These are phyloP conservation scores for Coemansia asiatica DNA, from an alignment of 192 early-diverging fungal species.

Conservation along the genomic window DNA sequence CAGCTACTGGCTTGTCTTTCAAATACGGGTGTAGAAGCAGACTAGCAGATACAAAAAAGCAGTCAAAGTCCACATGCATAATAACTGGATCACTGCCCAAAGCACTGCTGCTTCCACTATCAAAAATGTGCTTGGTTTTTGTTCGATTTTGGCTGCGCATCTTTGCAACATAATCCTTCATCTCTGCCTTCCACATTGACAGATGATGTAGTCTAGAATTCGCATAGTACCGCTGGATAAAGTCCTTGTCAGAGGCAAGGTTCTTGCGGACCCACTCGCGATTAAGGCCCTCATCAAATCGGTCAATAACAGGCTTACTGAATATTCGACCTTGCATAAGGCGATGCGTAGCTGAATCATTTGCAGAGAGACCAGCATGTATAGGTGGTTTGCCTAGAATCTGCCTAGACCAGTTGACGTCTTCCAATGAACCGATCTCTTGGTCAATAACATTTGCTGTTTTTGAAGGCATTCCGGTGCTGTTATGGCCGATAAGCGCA, in stretches of 20 bases:
- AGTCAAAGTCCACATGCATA: constrained; percentile 93
- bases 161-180: constrained; percentile 60
- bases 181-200: constrained; percentile 77
- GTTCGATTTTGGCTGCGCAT: constrained; percentile 9
- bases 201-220: constrained; percentile 77
- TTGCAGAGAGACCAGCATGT: background rate
- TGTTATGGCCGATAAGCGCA: constrained; percentile 6
- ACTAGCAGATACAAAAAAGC: constrained; percentile 88
- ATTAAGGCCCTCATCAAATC: constrained; percentile 39
- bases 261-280: constrained; percentile 46
- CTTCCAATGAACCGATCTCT: background rate
- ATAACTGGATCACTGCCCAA: constrained; percentile 32
- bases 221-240: constrained; percentile 64
- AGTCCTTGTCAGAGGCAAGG: constrained; percentile 49
- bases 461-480: background rate
- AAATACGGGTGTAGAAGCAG: constrained; percentile 69
- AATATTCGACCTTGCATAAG: background rate
- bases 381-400: background rate
- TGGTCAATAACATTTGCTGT: background rate
- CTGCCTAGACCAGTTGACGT: background rate
- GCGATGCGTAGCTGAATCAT: background rate
- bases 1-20: constrained; percentile 65
- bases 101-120: background rate
- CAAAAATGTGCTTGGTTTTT: background rate
- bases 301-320: constrained; percentile 22